Base-by-base conservation (phyloP, 371 early-diverging fungal genomes). In the Rhizopus arrhizus region DNA sequence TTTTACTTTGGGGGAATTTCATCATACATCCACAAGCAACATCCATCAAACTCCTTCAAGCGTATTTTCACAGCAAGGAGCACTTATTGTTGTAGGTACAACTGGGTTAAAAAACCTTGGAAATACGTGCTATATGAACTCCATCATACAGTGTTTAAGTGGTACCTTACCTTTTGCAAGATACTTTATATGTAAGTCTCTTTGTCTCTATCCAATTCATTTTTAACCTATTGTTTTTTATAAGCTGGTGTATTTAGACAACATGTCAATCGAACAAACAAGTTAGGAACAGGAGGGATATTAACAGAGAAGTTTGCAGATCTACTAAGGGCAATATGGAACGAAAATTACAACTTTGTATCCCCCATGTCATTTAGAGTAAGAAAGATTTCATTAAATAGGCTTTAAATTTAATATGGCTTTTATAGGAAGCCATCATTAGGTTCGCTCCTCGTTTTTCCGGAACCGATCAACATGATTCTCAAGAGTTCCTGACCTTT, bases 121-220 rank as follows among this genome's bases (percentile, higher is more conserved):
- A 28, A 99, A 99, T 70, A 97, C 98, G 0, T 99, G 99, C 70
- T 99, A 88, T 70, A 94, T 98, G 95, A 99, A 97, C 72, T 91
- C 94, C 4, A 84, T 90, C 16, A 74, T 99, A 42, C 99, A 99
- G 69, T 96, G 96, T 61, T 62, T 99, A 48, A 89, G 88, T 45
- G 91, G 89, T 2, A 95, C 95, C 2, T 66, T 85, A n/a, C 94
- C 93, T 4, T 73, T 96, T 34, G 79, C 93, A 11, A 74, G 89
- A 29, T 95, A 87, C 70, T 94, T 92, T 59, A 62, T 84, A 61
- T 66, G 82, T 83, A 74, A 60, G 67, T 58, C 9, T 16, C 11
- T 50, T 43, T 33, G 34, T 4, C 8, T 38, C 22, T 11, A 10
- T 22, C 2, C 32, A 8, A 49, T 38, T 12, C 11, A 41, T 29